Base-by-base conservation (phyloP, 2,329 filamentous ascomycete species). In the Diaporthe eres region DNA sequence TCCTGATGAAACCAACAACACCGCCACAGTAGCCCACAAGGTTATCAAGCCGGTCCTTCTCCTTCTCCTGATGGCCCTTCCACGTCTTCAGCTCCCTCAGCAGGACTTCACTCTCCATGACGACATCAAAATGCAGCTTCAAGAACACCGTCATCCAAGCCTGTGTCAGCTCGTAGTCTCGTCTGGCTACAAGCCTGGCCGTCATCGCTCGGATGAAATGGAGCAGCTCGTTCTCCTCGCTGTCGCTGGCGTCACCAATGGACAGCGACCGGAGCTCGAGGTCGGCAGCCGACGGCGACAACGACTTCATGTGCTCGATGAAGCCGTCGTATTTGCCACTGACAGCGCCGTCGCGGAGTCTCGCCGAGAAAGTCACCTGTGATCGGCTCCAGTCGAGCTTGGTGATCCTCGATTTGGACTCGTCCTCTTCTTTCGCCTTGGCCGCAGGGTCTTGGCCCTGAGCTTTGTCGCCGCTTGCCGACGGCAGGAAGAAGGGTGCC, bases 141-240 rank as follows among this genome's bases (percentile, higher is more conserved):
- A 99, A 83, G 81, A 98, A 98, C 1, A 98, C 96, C 2, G 94
- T 93, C 95, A 99, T 98, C 96, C 97, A 99, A 0, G 95, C 95
- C 84, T 98, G 96, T 22, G 95, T 94, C 53, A 99, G 89, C 85
- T 99, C 97, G 84, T 98, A 99, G 83, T 98, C 97, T 65, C 90
- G 91, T 78, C 93, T 92, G 70, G 91, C 87, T 58, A 87, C 85
- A 71, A 98, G 86, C 17, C 94, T 89, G 72, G 87, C 88, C 0
- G 94, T 97, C 74, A 99, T 85, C 1, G 95, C 95, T n/a, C 87
- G 84, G 71, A 98, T 92, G 82, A 99, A 99, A 72, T 92, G 88
- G 0, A 93, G 87, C 25, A 98, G 86, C 84, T 98, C 97, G 75
- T 93, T 91, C 77, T 91, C 85, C 76, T 88, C 81, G 79, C 87